Evolutionary conservation across 2,329 filamentous ascomycete species (phyloP), one percentile per base, ranked within the genome.

Genomic region (Hypoxylon sp.): DNA sequence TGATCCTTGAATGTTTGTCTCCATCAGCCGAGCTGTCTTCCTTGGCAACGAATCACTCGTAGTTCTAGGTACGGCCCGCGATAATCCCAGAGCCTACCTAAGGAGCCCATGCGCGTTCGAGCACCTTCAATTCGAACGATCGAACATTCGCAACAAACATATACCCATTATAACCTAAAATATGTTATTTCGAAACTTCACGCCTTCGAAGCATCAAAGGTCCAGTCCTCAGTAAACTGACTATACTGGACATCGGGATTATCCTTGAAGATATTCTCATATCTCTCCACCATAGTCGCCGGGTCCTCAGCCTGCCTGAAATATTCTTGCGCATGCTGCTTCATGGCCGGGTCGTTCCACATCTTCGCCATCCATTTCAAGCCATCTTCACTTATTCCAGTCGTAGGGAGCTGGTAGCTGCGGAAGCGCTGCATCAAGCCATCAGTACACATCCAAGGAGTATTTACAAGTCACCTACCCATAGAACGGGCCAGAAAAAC

Each of bases 401-500:
- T 63, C 32, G 76, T 63, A 3, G 75, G 76, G 17, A 78, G 68
- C 57, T 73, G 64, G 19, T 77, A 78, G 13, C 69, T 73, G 41
- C 75, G 72, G 52, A 77, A 73, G 30, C 75, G 72, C 75, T 76
- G 48, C 49, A 59, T 19, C 10, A 11, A 50, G 30, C 2, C 2
- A 13, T 67, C 34, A 61, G 43, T 11, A 34, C 13, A 30, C 38
- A n/a, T 14, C 17, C 28, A 25, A 28, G 38, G 9, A 30, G 11
- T 55, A 45, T 36, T 13, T 30, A 2, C 19, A 19, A 45, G 34
- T 3, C 5, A 74, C 76, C 60, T 38, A 76, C 76, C 75, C 75
- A 75, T 48, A 76, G 58, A 13, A 76, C 72, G 2, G 75, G 74
- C 75, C 76, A 78, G 58, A 77, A 78, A 50, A 75, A 78, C 1